phyloP scores from a whole-genome alignment of 345 rosid genomes.

The Moringa oleifera region DNA sequence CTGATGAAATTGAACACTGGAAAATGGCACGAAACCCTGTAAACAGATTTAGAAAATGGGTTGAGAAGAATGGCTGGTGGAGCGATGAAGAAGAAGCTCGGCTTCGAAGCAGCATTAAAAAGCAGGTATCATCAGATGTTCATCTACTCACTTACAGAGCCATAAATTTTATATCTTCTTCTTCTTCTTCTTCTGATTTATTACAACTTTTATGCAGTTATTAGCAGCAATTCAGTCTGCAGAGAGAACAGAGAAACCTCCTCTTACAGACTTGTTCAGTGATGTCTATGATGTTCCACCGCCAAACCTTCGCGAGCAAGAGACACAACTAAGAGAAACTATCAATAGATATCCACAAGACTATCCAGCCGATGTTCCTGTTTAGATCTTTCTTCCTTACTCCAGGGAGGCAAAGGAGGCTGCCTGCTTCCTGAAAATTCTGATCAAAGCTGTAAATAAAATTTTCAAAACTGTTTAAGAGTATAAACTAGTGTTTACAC shows the following conservation, averaged over 20 bases:
- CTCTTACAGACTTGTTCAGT: constrained; percentile 45
- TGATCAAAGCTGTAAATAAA: too few species aligned
- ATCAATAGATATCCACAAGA: constrained; percentile 43
- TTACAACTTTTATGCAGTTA: too few species aligned
- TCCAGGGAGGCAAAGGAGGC: too few species aligned
- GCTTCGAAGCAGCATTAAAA: constrained; percentile 43
- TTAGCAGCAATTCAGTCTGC: constrained; percentile 64
- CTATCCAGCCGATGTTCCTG: constrained; percentile 53
- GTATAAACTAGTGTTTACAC: too few species aligned
- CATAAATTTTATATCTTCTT: too few species aligned
- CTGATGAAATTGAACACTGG: constrained; percentile 67
- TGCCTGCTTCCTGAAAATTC: too few species aligned
- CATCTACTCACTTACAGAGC: too few species aligned
- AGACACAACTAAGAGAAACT: constrained; percentile 41
- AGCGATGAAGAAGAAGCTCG: constrained; percentile 46
- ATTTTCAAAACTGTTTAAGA: too few species aligned
- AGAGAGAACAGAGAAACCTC: constrained; percentile 55
- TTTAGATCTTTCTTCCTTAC: too few species aligned
- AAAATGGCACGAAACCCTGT: constrained; percentile 60
- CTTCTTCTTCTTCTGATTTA: too few species aligned
- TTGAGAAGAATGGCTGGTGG: constrained; percentile 76
- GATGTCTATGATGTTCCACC: constrained; percentile 66
- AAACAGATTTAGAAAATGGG: constrained; percentile 58
- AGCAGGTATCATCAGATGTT: constrained; percentile 31
- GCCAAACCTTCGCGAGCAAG: constrained; percentile 55